Evolutionary conservation across 2,329 filamentous ascomycete genomes (phyloP).

Genomic region (Epichloe uncinata): DNA sequence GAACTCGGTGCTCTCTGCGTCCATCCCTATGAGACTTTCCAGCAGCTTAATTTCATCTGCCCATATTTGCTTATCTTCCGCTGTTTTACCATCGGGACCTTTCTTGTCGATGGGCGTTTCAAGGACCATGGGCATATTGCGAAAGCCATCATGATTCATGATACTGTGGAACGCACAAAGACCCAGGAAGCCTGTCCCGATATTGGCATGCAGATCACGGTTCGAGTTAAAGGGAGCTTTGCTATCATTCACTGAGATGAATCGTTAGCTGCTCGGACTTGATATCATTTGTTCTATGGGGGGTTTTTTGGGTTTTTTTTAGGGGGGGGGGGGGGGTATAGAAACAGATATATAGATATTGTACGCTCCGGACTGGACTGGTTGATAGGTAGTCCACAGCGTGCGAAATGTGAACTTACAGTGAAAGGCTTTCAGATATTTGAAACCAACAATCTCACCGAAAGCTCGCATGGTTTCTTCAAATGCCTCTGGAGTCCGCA

Average conservation of each 20-base stretch:
- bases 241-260: constrained; percentile 63
- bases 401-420: constrained; percentile 14
- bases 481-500: constrained; percentile 64
- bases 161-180: constrained; percentile 82
- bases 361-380: not conserved
- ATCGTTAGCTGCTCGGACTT: not conserved
- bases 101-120: constrained; percentile 85
- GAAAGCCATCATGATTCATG: constrained; percentile 68
- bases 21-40: constrained; percentile 76
- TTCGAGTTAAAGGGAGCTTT: constrained; percentile 76
- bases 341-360: too few species aligned
- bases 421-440: constrained; percentile 77
- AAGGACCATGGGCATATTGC: constrained; percentile 76
- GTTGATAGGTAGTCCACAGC: not conserved
- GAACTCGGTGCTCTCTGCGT: constrained; percentile 64
- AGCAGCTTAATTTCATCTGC: constrained; percentile 89
- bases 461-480: constrained; percentile 61
- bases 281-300: too few species aligned
- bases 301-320: too few species aligned
- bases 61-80: constrained; percentile 77
- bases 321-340: not conserved
- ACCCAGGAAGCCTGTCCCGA: constrained; percentile 87
- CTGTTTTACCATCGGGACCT: constrained; percentile 48
- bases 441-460: constrained; percentile 59
- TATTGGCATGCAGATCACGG: constrained; percentile 88